Evolutionary conservation across 148 eudicot species (phyloP), one percentile per base, ranked within the genome.

Genomic region (Linanthus parryae): DNA sequence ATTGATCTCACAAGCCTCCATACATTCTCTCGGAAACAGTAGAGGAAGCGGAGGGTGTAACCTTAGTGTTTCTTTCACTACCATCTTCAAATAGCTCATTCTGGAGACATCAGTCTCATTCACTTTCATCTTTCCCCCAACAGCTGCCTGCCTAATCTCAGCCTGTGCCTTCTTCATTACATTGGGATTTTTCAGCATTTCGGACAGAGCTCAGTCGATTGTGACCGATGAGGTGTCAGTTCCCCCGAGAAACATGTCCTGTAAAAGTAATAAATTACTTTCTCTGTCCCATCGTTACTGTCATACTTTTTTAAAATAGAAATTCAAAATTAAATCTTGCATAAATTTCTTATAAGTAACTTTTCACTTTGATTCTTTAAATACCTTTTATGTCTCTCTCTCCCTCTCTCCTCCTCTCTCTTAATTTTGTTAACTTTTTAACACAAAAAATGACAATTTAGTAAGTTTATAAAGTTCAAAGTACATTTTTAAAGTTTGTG

Each of bases 241-340:
- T 8, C 87, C 90, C 2, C 84, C 91, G 3, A 80, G 61, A 29
- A 87, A 74, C 74, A 75, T 75, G 31, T 87, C 87, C 91, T 83
- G 71, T 3, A 19, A 45, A 2, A 20, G n/a, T n/a, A n/a, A n/a
- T n/a, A n/a, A n/a, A n/a, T n/a, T n/a, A n/a, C n/a, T n/a, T n/a
- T n/a, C n/a, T n/a, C n/a, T n/a, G n/a, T n/a, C n/a, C n/a, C n/a
- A n/a, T n/a, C n/a, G n/a, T n/a, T n/a, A n/a, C n/a, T n/a, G n/a
- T n/a, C n/a, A n/a, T n/a, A n/a, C n/a, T n/a, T n/a, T n/a, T n/a
- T n/a, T n/a, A n/a, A n/a, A n/a, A n/a, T n/a, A n/a, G n/a, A n/a
- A n/a, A n/a, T n/a, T n/a, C n/a, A n/a, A n/a, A n/a, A n/a, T n/a
- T n/a, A n/a, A n/a, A n/a, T n/a, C n/a, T n/a, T n/a, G n/a, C n/a